Percentiles rank a stretch among this genome's conserved stretches.
Evolutionary conservation across 148 eudicot genomes (phyloP).

Genomic region (Linanthus parryae): DNA sequence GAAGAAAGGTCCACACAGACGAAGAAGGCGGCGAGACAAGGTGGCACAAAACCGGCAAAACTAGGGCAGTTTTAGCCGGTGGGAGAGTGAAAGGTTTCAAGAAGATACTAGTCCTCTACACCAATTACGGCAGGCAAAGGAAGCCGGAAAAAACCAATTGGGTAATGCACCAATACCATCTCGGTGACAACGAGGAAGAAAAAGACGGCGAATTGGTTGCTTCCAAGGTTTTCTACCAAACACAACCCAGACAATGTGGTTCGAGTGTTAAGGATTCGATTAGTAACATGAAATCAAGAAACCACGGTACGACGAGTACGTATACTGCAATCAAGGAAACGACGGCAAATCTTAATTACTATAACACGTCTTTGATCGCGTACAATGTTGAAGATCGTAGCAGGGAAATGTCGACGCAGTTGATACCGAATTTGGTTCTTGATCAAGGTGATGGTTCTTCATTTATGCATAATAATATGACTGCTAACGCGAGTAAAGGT

Average conservation of each 20-base stretch:
- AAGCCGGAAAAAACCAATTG: slow-evolving; percentile 90
- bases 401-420: slow-evolving; percentile 36
- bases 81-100: slow-evolving; percentile 65
- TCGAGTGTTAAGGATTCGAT: slow-evolving; percentile 14
- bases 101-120: slow-evolving; percentile 83
- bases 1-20: slow-evolving; percentile 75
- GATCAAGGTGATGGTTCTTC: slow-evolving; percentile 50
- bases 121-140: slow-evolving; percentile 81
- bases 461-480: slow-evolving; percentile 25
- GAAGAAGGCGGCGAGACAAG: slow-evolving; percentile 74
- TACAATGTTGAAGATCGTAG: slow-evolving; percentile 29
- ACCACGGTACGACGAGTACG: background rate
- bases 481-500: no score
- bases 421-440: slow-evolving; percentile 48
- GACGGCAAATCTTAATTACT: slow-evolving; percentile 24
- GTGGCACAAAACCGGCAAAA: slow-evolving; percentile 96
- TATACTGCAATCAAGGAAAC: slow-evolving; percentile 9
- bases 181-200: slow-evolving; percentile 73
- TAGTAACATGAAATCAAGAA: slow-evolving; percentile 5
- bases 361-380: slow-evolving; percentile 29
- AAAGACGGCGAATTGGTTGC: slow-evolving; percentile 79
- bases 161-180: slow-evolving; percentile 97
- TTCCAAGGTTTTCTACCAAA: slow-evolving; percentile 91
- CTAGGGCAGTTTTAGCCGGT: slow-evolving; percentile 42
- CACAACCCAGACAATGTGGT: slow-evolving; percentile 80